phyloP scores from a whole-genome alignment of 208 protist genomes.

The Acanthamoeba quina region DNA sequence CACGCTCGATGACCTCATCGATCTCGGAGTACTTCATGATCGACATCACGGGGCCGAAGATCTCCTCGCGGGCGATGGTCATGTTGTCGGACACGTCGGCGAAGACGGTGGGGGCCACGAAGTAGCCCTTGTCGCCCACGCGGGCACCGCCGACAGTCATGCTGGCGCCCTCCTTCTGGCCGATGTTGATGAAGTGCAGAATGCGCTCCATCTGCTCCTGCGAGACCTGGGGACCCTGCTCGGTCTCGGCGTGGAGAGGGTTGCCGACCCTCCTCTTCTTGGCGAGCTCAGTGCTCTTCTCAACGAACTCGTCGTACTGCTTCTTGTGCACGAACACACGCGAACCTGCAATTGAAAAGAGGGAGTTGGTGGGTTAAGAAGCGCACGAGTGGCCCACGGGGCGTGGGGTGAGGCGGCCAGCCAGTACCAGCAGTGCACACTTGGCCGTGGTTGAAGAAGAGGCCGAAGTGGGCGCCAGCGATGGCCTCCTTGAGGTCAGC shows the following conservation, averaged over 20 bases:
- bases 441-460: conserved; percentile 74
- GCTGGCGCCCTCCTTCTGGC: conserved; percentile 90
- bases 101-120: conserved; percentile 93
- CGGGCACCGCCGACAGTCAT: conserved; percentile 87
- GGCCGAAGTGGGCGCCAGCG: conserved; percentile 80
- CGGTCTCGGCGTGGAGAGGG: conserved; percentile 85
- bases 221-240: conserved; percentile 82
- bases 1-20: conserved; percentile 90
- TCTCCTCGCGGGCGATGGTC: conserved; percentile 92
- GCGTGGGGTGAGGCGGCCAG: not conserved
- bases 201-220: conserved; percentile 90
- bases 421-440: conserved; percentile 57
- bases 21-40: conserved; percentile 92
- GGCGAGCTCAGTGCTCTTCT: conserved; percentile 78
- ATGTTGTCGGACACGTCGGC: conserved; percentile 89
- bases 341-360: not conserved
- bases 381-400: not conserved
- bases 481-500: conserved; percentile 91
- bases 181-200: conserved; percentile 90
- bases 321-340: conserved; percentile 75
- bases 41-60: conserved; percentile 93
- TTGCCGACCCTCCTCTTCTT: conserved; percentile 86
- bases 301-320: conserved; percentile 69
- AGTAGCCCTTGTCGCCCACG: conserved; percentile 90
- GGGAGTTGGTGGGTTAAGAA: not conserved